These are phyloP conservation scores for Aspergillus asperescens DNA, from an alignment of 495 filamentous ascomycete genomes.

Conservation along the genomic window DNA sequence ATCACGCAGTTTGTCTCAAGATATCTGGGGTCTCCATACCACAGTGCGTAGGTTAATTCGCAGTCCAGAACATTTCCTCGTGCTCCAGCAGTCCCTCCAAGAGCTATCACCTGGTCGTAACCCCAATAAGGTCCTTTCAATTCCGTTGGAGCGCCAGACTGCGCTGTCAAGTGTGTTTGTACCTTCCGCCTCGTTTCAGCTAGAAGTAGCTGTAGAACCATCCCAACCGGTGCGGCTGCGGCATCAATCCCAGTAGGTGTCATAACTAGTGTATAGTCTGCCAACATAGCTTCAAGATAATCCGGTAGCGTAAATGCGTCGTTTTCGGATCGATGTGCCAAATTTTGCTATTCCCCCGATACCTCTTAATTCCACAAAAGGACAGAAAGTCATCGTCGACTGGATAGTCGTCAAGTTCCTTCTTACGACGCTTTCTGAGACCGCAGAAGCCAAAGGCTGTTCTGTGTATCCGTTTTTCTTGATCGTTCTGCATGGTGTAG, in stretches of 20 bases:
- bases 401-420: not conserved
- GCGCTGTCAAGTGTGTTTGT: not conserved
- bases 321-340: not conserved
- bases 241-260: not conserved
- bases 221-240: not conserved
- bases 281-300: conserved; percentile 1
- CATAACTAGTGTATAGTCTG: not conserved
- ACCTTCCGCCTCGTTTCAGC: not conserved
- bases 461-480: not conserved
- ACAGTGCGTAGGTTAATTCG: not conserved
- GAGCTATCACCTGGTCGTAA: not conserved
- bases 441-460: not conserved
- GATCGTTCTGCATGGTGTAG: not conserved
- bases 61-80: not conserved
- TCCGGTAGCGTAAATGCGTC: not conserved
- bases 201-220: not conserved
- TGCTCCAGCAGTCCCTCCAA: not conserved
- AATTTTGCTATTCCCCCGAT: not conserved
- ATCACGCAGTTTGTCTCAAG: not conserved
- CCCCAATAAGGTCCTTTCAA: not conserved
- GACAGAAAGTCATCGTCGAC: not conserved
- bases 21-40: not conserved
- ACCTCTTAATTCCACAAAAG: not conserved
- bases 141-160: not conserved
- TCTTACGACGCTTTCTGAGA: not conserved